Conservation (phyloP, 257 asterid genomes). For the Solanum ossicruentum region DNA sequence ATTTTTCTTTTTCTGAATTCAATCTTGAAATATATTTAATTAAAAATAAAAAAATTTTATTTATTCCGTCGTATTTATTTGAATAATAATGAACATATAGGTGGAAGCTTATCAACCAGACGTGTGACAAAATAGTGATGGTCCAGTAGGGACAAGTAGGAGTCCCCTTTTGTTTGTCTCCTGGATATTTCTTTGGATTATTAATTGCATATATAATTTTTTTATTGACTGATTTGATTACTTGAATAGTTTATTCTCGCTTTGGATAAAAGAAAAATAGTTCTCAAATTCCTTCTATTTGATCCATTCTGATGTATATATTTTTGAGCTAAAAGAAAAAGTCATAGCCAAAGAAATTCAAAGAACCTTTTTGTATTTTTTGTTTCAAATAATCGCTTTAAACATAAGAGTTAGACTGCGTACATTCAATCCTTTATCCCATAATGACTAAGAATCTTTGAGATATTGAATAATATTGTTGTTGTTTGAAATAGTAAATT, state of each 20-base stretch:
- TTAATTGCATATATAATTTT: not conserved
- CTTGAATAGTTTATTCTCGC: not conserved
- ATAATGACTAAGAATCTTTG: no score
- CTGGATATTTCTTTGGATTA: not conserved
- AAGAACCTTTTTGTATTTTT: no score
- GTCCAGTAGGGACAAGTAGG: not conserved
- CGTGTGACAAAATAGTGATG: slow-evolving; percentile 7
- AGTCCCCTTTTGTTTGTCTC: slow-evolving; percentile 1
- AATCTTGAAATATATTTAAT: rapidly evolving
- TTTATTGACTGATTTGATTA: not conserved
- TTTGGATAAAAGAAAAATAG: not conserved
- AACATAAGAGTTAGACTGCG: no score
- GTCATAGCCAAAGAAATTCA: not conserved
- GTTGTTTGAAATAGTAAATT: not conserved
- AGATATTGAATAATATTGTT: no score
- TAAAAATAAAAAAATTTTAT: rapidly evolving
- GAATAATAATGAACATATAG: not conserved
- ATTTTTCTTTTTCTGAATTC: rapidly evolving
- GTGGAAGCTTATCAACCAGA: slow-evolving; percentile 11
- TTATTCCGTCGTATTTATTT: rapidly evolving
- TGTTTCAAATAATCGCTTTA: no score
- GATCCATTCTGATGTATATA: not conserved
- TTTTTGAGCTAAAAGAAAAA: not conserved
- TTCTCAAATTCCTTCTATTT: not conserved
- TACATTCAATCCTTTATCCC: no score